A percentile compares a stretch with the other conserved stretches of the same genome.
Conservation (phyloP, 108 stramenopile species). For the Pseudonitzschia pungens region DNA sequence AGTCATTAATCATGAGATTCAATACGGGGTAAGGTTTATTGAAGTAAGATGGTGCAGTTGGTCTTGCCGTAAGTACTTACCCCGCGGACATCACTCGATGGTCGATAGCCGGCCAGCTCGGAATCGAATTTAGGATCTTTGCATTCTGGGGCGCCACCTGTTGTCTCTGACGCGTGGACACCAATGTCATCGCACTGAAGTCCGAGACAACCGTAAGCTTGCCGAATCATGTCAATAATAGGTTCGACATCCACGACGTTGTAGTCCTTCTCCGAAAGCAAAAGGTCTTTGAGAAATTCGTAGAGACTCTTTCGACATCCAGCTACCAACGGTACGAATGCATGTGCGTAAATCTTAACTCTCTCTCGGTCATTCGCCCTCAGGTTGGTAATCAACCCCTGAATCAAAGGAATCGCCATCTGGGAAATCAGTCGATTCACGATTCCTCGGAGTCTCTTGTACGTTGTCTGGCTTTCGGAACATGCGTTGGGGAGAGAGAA, state of each 20-base stretch:
- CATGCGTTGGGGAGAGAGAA: slow-evolving; percentile 70
- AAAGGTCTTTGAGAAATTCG: slow-evolving; percentile 54
- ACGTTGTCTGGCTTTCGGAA: slow-evolving; percentile 51
- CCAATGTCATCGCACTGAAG: slow-evolving; percentile 75
- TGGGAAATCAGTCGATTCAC: slow-evolving; percentile 62
- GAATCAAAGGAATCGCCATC: slow-evolving; percentile 74
- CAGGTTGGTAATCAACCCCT: slow-evolving; percentile 59
- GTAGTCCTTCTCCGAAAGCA: slow-evolving; percentile 40
- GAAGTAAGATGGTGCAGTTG: not conserved
- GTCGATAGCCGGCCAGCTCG: slow-evolving; percentile 61
- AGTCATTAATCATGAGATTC: not conserved
- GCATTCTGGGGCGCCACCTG: slow-evolving; percentile 22
- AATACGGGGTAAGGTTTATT: not conserved
- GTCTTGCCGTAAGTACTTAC: slow-evolving; percentile 16
- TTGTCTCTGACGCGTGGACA: slow-evolving; percentile 36
- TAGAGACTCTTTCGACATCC: slow-evolving; percentile 53
- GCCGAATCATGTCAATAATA: slow-evolving; percentile 50
- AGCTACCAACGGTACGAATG: slow-evolving; percentile 66
- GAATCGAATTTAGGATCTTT: slow-evolving; percentile 23
- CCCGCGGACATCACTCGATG: slow-evolving; percentile 50
- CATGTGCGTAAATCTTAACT: slow-evolving; percentile 67
- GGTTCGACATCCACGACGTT: slow-evolving; percentile 50
- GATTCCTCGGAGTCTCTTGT: slow-evolving; percentile 42
- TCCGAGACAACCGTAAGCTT: slow-evolving; percentile 69
- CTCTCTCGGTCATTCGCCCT: slow-evolving; percentile 46